Percentiles rank a stretch among this genome's conserved stretches.
Conservation (phyloP, 371 early-diverging fungal species). For the Lichtheimia ornata region DNA sequence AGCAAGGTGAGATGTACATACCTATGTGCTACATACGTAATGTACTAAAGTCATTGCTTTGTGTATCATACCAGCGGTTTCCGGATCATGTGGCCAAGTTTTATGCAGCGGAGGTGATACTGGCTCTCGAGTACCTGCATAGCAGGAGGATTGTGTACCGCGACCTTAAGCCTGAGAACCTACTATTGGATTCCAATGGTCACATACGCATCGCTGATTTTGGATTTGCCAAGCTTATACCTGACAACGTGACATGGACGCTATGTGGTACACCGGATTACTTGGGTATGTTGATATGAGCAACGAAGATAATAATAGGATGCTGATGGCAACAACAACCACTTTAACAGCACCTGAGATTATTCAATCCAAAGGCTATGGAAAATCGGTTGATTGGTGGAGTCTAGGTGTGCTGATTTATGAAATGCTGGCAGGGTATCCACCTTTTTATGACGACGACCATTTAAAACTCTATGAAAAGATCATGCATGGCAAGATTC, state of each 20-base stretch:
- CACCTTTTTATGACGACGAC: constrained; percentile 96
- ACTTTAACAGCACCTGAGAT: constrained; percentile 89
- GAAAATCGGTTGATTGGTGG: constrained; percentile 98
- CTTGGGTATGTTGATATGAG: constrained; percentile 30
- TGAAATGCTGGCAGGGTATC: constrained; percentile 89
- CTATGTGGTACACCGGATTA: constrained; percentile 97
- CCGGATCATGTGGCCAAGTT: constrained; percentile 93
- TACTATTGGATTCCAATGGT: constrained; percentile 82
- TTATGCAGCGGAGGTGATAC: constrained; percentile 85
- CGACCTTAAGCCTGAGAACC: constrained; percentile 99
- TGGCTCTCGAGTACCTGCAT: constrained; percentile 61
- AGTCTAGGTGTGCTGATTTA: constrained; percentile 95
- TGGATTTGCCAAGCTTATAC: constrained; percentile 86
- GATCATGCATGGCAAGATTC: constrained; percentile 72
- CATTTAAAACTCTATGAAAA: constrained; percentile 78
- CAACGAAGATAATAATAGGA: neutral
- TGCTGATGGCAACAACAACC: neutral
- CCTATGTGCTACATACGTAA: constrained; percentile 91
- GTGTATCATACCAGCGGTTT: constrained; percentile 58
- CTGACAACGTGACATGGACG: constrained; percentile 82
- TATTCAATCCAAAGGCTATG: constrained; percentile 95
- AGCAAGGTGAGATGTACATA: constrained; percentile 74
- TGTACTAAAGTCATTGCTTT: too few relatives aligned
- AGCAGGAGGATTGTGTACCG: constrained; percentile 96
- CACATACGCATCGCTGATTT: constrained; percentile 85